Percentiles rank a stretch among this genome's conserved stretches.
Evolutionary conservation across 169 alveolate species (phyloP).

Genomic region (Plasmodium knowlesi): DNA sequence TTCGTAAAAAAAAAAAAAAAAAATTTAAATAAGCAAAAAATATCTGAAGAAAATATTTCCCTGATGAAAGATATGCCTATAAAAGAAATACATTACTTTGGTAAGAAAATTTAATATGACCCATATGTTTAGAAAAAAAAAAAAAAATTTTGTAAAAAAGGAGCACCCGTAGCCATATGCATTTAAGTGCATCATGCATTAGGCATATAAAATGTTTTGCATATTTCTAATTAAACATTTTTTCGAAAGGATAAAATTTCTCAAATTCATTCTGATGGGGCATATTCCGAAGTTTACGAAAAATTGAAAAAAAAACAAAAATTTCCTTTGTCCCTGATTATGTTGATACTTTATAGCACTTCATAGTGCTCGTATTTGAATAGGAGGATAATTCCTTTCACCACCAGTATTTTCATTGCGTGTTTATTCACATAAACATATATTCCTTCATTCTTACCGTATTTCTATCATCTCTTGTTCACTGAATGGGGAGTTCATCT

Average conservation of each 20-base stretch:
- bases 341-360: neutral
- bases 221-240: neutral
- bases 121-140: neutral
- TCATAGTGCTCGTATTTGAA: neutral
- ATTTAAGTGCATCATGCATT: conserved; percentile 5
- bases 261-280: neutral
- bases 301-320: neutral
- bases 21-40: neutral
- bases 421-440: neutral
- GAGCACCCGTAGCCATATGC: neutral
- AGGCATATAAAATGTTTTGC: neutral
- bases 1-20: neutral
- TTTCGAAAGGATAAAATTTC: neutral
- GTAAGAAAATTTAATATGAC: neutral
- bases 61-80: neutral
- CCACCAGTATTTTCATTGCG: neutral
- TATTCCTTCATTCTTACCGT: neutral
- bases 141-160: neutral
- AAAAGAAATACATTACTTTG: neutral
- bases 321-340: neutral
- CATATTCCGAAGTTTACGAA: neutral
- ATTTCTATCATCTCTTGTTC: neutral
- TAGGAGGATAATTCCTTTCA: neutral
- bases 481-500: neutral
- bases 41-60: neutral